These are phyloP conservation scores for Aspergillus mulundensis DNA, from an alignment of 495 filamentous ascomycete species.

Conservation along the genomic window DNA sequence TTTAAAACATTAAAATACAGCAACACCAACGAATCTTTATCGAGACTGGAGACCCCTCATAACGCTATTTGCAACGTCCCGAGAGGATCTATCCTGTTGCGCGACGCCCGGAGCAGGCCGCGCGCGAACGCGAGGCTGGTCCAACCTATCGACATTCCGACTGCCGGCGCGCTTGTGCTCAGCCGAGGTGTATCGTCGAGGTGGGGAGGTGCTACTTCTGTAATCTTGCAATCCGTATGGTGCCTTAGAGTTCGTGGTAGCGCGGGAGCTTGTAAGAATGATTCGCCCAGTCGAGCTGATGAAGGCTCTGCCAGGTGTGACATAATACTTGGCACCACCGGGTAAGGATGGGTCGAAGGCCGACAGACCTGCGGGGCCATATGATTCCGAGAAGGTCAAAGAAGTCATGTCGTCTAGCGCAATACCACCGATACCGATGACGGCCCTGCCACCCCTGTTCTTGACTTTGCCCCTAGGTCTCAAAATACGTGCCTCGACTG, in stretches of 20 bases:
- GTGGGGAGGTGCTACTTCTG: conserved; percentile 22
- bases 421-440: conserved; percentile 51
- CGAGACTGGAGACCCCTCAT: conserved; percentile 21
- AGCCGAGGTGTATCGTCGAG: conserved; percentile 19
- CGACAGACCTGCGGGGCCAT: conserved; percentile 34
- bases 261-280: conserved; percentile 42
- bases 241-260: conserved; percentile 40
- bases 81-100: conserved; percentile 8
- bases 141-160: conserved; percentile 32
- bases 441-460: conserved; percentile 30
- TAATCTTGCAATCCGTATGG: conserved; percentile 47
- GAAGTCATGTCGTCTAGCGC: conserved; percentile 42
- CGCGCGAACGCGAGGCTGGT: conserved; percentile 15
- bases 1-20: background rate
- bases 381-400: conserved; percentile 33
- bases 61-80: conserved; percentile 34
- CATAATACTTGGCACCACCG: conserved; percentile 66
- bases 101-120: background rate
- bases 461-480: conserved; percentile 39
- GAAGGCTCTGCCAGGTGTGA: conserved; percentile 50
- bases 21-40: background rate
- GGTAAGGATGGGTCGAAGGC: conserved; percentile 54
- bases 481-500: conserved; percentile 68
- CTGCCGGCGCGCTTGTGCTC: conserved; percentile 24
- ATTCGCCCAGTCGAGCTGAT: conserved; percentile 61